phyloP scores from a whole-genome alignment of 805 yeast species.

The Nakazawaea peltata region DNA sequence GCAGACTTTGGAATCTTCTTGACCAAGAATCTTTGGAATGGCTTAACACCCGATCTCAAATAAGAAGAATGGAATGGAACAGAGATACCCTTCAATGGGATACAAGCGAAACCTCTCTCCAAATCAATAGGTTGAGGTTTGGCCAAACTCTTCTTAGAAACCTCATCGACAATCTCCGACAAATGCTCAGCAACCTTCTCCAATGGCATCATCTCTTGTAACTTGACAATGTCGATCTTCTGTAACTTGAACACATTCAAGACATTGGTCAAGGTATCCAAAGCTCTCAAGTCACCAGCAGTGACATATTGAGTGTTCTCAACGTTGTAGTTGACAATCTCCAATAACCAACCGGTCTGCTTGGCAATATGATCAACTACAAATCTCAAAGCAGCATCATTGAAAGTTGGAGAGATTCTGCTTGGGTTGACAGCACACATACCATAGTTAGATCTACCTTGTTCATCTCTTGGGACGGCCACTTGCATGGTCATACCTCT shows the following conservation, averaged over 20 bases:
- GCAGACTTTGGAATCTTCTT: conserved; percentile 95
- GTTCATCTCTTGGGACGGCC: conserved; percentile 95
- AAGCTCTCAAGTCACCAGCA: conserved; percentile 96
- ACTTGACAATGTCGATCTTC: conserved; percentile 86
- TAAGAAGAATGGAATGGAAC: conserved; percentile 99
- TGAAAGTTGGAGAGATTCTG: conserved; percentile 81
- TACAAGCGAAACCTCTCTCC: conserved; percentile 97
- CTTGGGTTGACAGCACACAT: conserved; percentile 99
- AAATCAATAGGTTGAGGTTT: conserved; percentile 96
- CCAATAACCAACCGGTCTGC: conserved; percentile 89
- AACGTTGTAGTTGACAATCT: conserved; percentile 96
- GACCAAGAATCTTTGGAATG: conserved; percentile 94
- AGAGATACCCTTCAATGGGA: conserved; percentile 97
- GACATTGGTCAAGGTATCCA: conserved; percentile 89
- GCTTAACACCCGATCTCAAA: conserved; percentile 96
- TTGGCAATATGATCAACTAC: conserved; percentile 83
- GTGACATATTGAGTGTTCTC: conserved; percentile 98
- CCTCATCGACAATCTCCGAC: conserved; percentile 81
- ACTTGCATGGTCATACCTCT: conserved; percentile 99
- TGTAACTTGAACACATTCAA: conserved; percentile 89
- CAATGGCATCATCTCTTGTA: conserved; percentile 72
- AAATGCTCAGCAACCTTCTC: conserved; percentile 88
- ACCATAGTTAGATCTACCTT: conserved; percentile 97
- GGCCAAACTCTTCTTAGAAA: conserved; percentile 68
- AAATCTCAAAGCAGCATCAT: conserved; percentile 88